phyloP scores from a whole-genome alignment of 202 grass and related monocot genomes.

The Musa balbisiana region DNA sequence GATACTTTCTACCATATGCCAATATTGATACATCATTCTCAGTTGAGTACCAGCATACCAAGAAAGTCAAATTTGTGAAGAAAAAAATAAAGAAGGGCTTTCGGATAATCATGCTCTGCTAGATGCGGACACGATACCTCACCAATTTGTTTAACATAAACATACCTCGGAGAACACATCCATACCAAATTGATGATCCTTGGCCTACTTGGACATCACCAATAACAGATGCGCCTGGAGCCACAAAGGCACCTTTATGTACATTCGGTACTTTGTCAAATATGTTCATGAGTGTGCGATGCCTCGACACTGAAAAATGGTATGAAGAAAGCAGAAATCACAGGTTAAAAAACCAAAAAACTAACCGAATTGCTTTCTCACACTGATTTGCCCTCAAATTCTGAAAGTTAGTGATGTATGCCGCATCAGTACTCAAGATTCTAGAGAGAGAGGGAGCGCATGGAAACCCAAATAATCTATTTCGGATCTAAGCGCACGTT shows the following conservation, averaged over 20 bases:
- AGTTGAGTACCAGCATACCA: no score
- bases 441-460: no score
- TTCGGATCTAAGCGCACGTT: neutral
- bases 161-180: slow-evolving; percentile 83
- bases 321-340: neutral
- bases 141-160: neutral
- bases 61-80: no score
- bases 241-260: slow-evolving; percentile 72
- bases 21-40: no score
- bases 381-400: no score
- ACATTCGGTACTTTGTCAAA: slow-evolving; percentile 71
- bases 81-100: neutral
- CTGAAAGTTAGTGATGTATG: no score
- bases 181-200: slow-evolving; percentile 87
- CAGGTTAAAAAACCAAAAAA: no score
- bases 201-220: slow-evolving; percentile 68
- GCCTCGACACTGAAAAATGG: slow-evolving; percentile 52
- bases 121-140: neutral
- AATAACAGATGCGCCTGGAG: slow-evolving; percentile 70
- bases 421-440: no score
- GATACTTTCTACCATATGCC: no score
- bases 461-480: neutral
- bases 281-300: slow-evolving; percentile 71
- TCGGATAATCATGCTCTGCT: neutral
- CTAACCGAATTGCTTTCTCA: no score